phyloP scores from a whole-genome alignment of 176 grass and related monocot species.

The Paspalum vaginatum region DNA sequence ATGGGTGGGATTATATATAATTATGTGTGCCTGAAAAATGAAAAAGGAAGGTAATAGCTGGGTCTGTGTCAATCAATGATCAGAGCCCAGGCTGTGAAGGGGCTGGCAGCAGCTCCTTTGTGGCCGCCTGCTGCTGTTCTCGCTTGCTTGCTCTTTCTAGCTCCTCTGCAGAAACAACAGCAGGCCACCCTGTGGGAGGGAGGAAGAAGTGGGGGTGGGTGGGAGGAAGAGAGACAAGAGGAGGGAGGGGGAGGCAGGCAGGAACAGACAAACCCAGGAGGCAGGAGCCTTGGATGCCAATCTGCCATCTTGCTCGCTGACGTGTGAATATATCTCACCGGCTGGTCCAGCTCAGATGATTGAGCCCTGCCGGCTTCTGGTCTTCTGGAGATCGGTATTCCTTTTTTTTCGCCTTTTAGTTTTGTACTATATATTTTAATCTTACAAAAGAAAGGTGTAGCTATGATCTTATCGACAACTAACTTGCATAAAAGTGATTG shows the following conservation, averaged over 20 bases:
- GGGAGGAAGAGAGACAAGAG: background rate
- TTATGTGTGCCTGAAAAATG: conserved; percentile 11
- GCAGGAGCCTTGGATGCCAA: conserved; percentile 57
- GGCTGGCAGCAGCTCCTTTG: conserved; percentile 49
- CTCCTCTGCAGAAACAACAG: conserved; percentile 34
- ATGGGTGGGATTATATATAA: conserved; percentile 49
- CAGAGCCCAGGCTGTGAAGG: conserved; percentile 54
- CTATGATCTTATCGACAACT: background rate
- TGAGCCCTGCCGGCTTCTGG: background rate
- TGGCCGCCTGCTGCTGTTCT: conserved; percentile 39
- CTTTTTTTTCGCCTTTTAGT: background rate
- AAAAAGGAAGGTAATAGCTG: conserved; percentile 48
- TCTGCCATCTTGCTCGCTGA: conserved; percentile 27
- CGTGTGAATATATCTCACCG: conserved; percentile 30
- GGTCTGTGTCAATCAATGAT: conserved; percentile 48
- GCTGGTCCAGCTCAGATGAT: conserved; percentile 34
- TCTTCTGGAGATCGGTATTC: background rate
- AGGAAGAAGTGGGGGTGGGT: conserved; percentile 25
- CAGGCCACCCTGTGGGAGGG: background rate
- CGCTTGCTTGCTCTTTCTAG: conserved; percentile 38
- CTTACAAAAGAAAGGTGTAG: background rate
- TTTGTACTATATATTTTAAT: too few relatives aligned
- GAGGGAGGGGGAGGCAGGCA: background rate
- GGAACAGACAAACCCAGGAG: conserved; percentile 57
- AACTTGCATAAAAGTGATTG: background rate